Evolutionary conservation across 2,329 filamentous ascomycete genomes (phyloP), one percentile per base, ranked within the genome.

Genomic region (Ilyonectria robusta): DNA sequence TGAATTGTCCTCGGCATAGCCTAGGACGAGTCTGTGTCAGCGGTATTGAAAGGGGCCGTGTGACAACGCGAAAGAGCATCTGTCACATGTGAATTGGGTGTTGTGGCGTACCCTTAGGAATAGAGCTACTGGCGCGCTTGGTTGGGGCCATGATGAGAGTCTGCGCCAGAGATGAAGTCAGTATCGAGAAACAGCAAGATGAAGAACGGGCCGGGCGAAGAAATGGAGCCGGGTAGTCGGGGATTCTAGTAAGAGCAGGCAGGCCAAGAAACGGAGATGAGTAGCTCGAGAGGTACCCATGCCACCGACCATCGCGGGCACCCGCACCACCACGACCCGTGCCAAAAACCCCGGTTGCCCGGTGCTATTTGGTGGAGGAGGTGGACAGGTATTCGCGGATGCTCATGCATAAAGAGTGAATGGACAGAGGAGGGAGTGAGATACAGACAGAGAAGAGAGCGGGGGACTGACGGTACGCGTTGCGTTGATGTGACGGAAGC

Each of bases 1-100:
- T 76, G 90, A 90, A 76, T 87, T 86, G 81, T 96, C 93, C 83
- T 96, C 94, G 76, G 87, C 89, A 83, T 96, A 95, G 75, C 91
- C 93, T 93, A 44, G 69, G 19, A 58, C 29, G 37, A n/a, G 60
- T 35, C 53, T 40, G 47, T 51, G 72, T 77, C 56, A 78, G 69
- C 66, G 8, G 51, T 19, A 21, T 44, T 21, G 26, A 35, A 17
- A 19, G 17, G 21, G 15, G 19, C 23, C 13, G 50, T 35, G 42
- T 42, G 31, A 42, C 33, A 7, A 33, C 21, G 21, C 17, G 11
- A 29, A 29, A 6, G 33, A 19, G 42, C n/a, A 35, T 21, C 3
- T n/a, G 44, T 65, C 57, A 65, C 62, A 65, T 58, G 53, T 33
- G 42, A 56, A 40, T 33, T 35, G 17, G 26, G 31, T 46, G 26